Conservation (phyloP, 2,329 filamentous ascomycete genomes). For the Ascochyta lentis region DNA sequence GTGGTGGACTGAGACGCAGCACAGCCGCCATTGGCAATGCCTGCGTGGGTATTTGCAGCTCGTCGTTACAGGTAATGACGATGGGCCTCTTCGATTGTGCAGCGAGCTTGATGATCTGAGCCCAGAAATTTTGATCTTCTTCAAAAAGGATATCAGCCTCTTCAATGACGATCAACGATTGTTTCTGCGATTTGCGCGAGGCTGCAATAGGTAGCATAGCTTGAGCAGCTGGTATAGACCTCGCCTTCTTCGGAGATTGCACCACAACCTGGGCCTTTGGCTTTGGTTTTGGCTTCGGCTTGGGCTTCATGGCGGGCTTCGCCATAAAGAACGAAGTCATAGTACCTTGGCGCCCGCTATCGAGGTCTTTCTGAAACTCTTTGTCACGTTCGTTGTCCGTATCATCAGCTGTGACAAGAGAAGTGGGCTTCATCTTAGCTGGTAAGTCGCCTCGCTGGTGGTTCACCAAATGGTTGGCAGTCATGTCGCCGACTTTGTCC, state of each 20-base stretch:
- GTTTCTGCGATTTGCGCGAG: constrained; percentile 70
- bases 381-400: constrained; percentile 51
- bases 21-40: constrained; percentile 84
- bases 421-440: constrained; percentile 33
- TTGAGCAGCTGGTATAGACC: constrained; percentile 22
- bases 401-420: constrained; percentile 31
- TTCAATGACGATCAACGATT: constrained; percentile 92
- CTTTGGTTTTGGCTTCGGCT: constrained; percentile 24
- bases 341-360: constrained; percentile 75
- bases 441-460: constrained; percentile 39
- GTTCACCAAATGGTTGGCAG: constrained; percentile 87
- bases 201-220: constrained; percentile 30
- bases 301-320: constrained; percentile 31
- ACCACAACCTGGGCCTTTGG: constrained; percentile 19
- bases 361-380: constrained; percentile 63
- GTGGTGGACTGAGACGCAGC: constrained; percentile 74
- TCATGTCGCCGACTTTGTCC: constrained; percentile 96
- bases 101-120: constrained; percentile 78
- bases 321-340: constrained; percentile 81
- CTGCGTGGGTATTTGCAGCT: constrained; percentile 77
- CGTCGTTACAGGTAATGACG: constrained; percentile 93
- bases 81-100: constrained; percentile 88
- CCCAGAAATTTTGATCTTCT: constrained; percentile 95
- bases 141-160: constrained; percentile 94
- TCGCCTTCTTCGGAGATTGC: constrained; percentile 17